Evolutionary conservation across 2,329 filamentous ascomycete genomes (phyloP).

Genomic region (Rachicladosporium sp.): DNA sequence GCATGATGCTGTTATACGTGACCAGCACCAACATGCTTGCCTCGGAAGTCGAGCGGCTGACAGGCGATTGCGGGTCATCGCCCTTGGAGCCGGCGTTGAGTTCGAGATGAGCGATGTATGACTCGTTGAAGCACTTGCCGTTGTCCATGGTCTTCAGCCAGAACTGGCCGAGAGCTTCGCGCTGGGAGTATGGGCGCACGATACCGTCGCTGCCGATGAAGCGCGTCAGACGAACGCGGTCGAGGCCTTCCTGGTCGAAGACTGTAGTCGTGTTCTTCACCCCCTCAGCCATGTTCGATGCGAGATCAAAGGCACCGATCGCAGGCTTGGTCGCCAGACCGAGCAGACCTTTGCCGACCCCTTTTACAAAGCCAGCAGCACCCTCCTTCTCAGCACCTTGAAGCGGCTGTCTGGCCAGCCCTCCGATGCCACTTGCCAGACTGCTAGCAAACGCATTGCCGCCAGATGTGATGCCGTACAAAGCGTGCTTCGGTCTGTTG

Average conservation of each 20-base stretch:
- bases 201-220: slow-evolving; percentile 90
- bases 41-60: slow-evolving; percentile 14
- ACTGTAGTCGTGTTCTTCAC: slow-evolving; percentile 98
- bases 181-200: slow-evolving; percentile 84
- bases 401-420: slow-evolving; percentile 81
- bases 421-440: slow-evolving; percentile 84
- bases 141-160: slow-evolving; percentile 99
- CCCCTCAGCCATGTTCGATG: slow-evolving; percentile 91
- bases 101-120: slow-evolving; percentile 93
- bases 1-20: slow-evolving; percentile 60
- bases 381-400: slow-evolving; percentile 95
- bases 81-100: slow-evolving; percentile 56
- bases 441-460: slow-evolving; percentile 91
- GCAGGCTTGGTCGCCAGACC: slow-evolving; percentile 95
- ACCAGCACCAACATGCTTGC: slow-evolving; percentile 55
- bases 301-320: slow-evolving; percentile 91
- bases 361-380: slow-evolving; percentile 89
- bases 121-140: slow-evolving; percentile 93
- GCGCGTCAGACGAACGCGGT: slow-evolving; percentile 83
- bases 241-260: slow-evolving; percentile 87
- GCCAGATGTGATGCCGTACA: slow-evolving; percentile 90
- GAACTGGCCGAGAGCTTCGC: slow-evolving; percentile 91
- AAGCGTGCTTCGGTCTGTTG: slow-evolving; percentile 90
- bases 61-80: slow-evolving; percentile 26
- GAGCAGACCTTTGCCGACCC: slow-evolving; percentile 86